phyloP scores from a whole-genome alignment of 352 stramenopile genomes.

The Elongisporangium undulatum region DNA sequence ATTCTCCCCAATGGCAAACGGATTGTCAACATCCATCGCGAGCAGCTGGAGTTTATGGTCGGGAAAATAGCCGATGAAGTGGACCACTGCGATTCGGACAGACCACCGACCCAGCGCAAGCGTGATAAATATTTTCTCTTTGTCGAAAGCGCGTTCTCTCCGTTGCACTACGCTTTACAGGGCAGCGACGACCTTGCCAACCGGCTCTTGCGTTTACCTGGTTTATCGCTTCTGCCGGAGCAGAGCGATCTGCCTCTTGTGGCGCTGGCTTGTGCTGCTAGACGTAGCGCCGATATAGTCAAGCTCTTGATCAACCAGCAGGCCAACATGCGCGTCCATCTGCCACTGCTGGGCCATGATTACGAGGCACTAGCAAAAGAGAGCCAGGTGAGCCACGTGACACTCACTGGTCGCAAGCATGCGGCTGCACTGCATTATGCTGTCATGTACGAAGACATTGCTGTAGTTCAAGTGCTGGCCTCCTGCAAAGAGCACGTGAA shows the following conservation, averaged over 20 bases:
- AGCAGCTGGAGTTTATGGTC: constrained; percentile 21
- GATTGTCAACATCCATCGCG: constrained; percentile 27
- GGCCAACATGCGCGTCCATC: constrained; percentile 53
- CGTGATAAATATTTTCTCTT: constrained; percentile 36
- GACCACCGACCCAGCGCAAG: constrained; percentile 3
- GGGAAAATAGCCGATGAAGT: constrained; percentile 3
- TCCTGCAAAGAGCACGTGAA: constrained; percentile 24
- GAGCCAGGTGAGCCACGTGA: constrained; percentile 11
- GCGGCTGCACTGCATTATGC: constrained; percentile 57
- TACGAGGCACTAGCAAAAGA: constrained; percentile 10
- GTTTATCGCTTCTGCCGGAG: constrained; percentile 33
- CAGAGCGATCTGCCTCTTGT: constrained; percentile 53
- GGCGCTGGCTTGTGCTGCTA: constrained; percentile 45
- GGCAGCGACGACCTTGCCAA: constrained; percentile 32
- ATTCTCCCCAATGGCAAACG: constrained; percentile 44
- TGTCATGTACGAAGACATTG: constrained; percentile 53
- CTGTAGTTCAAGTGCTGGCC: constrained; percentile 13
- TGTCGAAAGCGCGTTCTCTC: constrained; percentile 47
- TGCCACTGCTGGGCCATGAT: constrained; percentile 33
- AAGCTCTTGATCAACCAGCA: constrained; percentile 35
- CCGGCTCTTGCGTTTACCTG: constrained; percentile 21
- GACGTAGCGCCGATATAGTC: constrained; percentile 38
- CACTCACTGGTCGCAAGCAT: constrained; percentile 32
- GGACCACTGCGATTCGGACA: background rate
- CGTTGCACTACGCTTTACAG: constrained; percentile 59